These are phyloP conservation scores for Seminavis robusta DNA, from an alignment of 108 stramenopile genomes.

Conservation along the genomic window DNA sequence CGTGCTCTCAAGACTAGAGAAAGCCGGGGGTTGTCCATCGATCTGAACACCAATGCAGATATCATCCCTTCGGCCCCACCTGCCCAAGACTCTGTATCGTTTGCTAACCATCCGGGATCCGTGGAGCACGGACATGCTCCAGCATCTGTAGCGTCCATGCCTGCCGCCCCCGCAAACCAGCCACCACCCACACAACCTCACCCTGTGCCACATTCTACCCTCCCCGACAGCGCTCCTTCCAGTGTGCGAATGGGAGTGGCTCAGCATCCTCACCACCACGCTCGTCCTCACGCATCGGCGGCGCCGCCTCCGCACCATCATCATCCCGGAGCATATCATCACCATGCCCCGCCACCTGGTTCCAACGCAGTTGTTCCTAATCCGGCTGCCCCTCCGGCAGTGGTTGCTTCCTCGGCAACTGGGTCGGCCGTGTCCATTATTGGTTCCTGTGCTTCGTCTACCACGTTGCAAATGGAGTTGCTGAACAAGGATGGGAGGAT, in stretches of 20 bases:
- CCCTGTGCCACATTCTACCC: neutral
- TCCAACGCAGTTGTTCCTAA: neutral
- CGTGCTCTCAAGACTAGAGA: conserved; percentile 52
- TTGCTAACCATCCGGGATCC: neutral
- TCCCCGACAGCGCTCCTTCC: too few relatives aligned
- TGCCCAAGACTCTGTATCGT: conserved; percentile 2
- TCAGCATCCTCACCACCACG: neutral
- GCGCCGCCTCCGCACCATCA: neutral
- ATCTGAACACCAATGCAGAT: conserved; percentile 6
- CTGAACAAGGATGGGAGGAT: conserved; percentile 87
- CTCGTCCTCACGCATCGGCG: neutral
- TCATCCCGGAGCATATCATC: neutral
- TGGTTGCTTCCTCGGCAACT: neutral
- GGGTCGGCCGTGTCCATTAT: neutral
- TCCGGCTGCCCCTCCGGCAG: neutral
- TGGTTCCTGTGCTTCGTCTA: conserved; percentile 3
- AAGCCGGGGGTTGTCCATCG: too few relatives aligned
- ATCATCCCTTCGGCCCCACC: neutral
- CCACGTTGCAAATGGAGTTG: conserved; percentile 72
- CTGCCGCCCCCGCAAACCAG: neutral
- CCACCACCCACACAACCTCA: neutral
- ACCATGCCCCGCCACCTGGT: neutral
- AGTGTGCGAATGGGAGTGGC: too few relatives aligned
- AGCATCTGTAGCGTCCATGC: neutral
- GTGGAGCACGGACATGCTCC: neutral